These are phyloP conservation scores for Aristolochia californica DNA, from an alignment of 164 flowering plant genomes.

Conservation along the genomic window DNA sequence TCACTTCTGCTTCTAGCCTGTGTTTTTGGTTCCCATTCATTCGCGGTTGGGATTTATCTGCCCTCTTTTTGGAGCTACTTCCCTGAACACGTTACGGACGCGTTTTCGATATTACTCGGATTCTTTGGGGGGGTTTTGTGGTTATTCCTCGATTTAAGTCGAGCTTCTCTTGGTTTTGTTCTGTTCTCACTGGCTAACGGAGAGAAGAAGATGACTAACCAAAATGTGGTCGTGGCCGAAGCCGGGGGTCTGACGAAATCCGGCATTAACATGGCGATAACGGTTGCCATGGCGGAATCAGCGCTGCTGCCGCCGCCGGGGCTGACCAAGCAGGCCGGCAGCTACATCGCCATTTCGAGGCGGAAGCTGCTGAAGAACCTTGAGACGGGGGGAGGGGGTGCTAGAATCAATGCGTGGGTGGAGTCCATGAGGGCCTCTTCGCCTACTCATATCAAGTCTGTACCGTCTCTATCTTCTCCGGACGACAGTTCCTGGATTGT, in stretches of 20 bases:
- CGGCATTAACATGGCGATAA: conserved; percentile 18
- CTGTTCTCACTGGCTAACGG: no score
- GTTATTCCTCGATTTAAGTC: no score
- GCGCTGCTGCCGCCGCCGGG: conserved; percentile 21
- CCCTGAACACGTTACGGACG: background rate
- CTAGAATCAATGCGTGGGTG: conserved; percentile 43
- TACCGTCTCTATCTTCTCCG: conserved; percentile 14
- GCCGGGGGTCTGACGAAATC: conserved; percentile 13
- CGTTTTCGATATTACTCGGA: background rate
- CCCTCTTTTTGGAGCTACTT: background rate
- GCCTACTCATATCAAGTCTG: conserved; percentile 51
- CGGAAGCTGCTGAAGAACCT: conserved; percentile 27
- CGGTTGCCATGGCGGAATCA: conserved; percentile 19
- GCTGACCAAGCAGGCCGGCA: conserved; percentile 7
- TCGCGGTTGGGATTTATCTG: background rate
- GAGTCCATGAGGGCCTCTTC: conserved; percentile 88
- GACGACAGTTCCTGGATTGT: conserved; percentile 31
- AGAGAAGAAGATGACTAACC: conserved; percentile 50
- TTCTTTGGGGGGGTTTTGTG: background rate
- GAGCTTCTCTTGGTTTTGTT: no score
- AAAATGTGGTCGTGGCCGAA: conserved; percentile 36
- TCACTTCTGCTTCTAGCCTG: no score
- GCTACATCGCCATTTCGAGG: conserved; percentile 23
- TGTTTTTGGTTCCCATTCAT: background rate
- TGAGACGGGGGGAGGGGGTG: conserved; percentile 24